phyloP scores from a whole-genome alignment of 768 basidiomycete species.

The Leccinum subgranulosum region DNA sequence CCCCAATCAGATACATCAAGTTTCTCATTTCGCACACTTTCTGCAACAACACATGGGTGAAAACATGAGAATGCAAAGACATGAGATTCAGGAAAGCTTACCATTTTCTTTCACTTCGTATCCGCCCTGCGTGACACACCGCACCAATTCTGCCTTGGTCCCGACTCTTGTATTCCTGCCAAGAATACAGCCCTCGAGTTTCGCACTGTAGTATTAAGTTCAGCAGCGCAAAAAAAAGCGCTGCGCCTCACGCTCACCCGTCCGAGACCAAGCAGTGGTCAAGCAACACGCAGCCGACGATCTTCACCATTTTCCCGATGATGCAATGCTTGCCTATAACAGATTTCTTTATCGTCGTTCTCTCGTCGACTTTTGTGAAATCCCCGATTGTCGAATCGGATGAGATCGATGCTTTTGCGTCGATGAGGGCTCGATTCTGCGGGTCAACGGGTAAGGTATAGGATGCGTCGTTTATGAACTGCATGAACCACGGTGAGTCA shows the following conservation, averaged over 20 bases:
- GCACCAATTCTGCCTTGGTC: constrained; percentile 59
- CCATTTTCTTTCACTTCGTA: constrained; percentile 70
- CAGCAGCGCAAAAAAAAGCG: neutral
- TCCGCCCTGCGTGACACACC: constrained; percentile 73
- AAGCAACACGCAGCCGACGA: constrained; percentile 77
- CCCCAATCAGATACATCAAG: constrained; percentile 58
- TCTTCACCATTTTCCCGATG: constrained; percentile 81
- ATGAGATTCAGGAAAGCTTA: constrained; percentile 25
- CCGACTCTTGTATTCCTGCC: constrained; percentile 75
- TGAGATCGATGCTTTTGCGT: constrained; percentile 81
- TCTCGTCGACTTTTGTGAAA: constrained; percentile 80
- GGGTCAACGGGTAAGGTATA: constrained; percentile 59
- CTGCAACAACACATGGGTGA: constrained; percentile 30
- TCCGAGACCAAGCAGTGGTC: constrained; percentile 90
- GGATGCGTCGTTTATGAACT: constrained; percentile 49
- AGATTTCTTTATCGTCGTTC: constrained; percentile 74
- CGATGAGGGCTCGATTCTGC: constrained; percentile 65
- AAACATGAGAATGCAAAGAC: neutral
- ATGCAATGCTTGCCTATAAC: constrained; percentile 80
- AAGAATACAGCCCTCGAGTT: constrained; percentile 72
- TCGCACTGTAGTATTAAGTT: constrained; percentile 47
- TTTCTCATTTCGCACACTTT: constrained; percentile 53
- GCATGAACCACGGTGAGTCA: constrained; percentile 13
- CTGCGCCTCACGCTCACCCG: constrained; percentile 46
- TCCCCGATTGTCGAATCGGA: constrained; percentile 77